These are phyloP conservation scores for Stemphylium lycopersici DNA, from an alignment of 2,329 filamentous ascomycete species.

Conservation along the genomic window DNA sequence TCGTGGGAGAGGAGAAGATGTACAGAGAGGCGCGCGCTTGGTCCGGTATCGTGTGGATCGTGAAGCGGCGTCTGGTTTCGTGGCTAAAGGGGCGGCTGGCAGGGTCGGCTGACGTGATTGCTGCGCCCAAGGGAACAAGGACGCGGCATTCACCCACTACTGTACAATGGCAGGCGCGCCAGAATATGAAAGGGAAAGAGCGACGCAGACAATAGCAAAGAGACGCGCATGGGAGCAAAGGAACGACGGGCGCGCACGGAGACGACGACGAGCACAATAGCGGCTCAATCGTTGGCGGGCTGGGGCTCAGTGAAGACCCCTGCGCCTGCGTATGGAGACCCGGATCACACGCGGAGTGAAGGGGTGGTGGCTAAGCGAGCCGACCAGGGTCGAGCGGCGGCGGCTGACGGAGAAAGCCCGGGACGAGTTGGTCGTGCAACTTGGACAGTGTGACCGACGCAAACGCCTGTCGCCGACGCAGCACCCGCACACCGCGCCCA, in stretches of 20 bases:
- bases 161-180: constrained; percentile 17
- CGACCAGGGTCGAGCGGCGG: neutral
- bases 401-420: constrained; percentile 4
- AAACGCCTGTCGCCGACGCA: constrained; percentile 6
- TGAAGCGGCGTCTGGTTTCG: constrained; percentile 5
- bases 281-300: constrained; percentile 27
- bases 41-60: neutral
- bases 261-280: constrained; percentile 25
- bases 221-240: constrained; percentile 20
- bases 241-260: constrained; percentile 38
- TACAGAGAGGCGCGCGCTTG: neutral
- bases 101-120: constrained; percentile 36
- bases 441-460: neutral
- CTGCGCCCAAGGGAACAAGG: constrained; percentile 14
- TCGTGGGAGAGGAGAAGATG: neutral
- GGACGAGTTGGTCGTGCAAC: constrained; percentile 7
- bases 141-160: constrained; percentile 29
- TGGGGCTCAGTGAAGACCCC: constrained; percentile 10
- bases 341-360: constrained; percentile 9
- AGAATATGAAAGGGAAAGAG: constrained; percentile 26
- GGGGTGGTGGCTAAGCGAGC: constrained; percentile 13
- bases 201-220: constrained; percentile 26
- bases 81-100: constrained; percentile 17
- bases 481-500: constrained; percentile 14
- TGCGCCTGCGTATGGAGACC: constrained; percentile 12